Conservation (phyloP, 148 eudicot genomes). For the Nyssa sinensis region DNA sequence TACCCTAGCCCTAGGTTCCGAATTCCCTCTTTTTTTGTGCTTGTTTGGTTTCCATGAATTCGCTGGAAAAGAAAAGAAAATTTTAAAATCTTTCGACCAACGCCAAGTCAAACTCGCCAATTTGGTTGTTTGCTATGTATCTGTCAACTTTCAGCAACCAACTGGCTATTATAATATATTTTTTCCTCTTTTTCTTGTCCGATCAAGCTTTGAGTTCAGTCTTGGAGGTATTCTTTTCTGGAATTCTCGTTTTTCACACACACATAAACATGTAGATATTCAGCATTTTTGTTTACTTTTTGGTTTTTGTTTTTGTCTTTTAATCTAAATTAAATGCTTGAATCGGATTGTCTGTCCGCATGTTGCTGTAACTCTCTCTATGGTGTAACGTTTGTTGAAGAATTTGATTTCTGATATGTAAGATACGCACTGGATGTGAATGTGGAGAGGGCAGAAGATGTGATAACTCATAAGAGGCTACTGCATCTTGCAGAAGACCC, state of each 20-base stretch:
- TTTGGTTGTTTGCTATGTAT: too few species aligned
- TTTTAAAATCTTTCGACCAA: too few species aligned
- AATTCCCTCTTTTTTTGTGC: background rate
- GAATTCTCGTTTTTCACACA: too few species aligned
- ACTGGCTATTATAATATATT: too few species aligned
- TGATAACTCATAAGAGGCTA: conserved; percentile 52
- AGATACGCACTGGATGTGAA: conserved; percentile 67
- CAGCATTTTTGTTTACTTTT: background rate
- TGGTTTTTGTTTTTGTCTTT: background rate
- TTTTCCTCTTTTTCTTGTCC: too few species aligned
- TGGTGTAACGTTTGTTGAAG: background rate
- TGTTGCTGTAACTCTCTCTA: too few species aligned
- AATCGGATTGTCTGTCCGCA: too few species aligned
- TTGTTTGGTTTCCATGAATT: background rate
- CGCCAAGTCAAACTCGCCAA: too few species aligned
- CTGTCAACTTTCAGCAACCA: background rate
- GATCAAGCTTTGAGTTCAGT: too few species aligned
- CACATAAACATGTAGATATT: too few species aligned
- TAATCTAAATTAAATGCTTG: background rate
- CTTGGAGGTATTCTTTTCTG: too few species aligned
- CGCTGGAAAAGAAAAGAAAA: background rate
- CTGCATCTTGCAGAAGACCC: conserved; percentile 49
- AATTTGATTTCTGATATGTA: conserved; percentile 17
- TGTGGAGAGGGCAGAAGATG: conserved; percentile 62
- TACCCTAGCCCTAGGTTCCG: background rate